A percentile compares a stretch with the other conserved stretches of the same genome.
Evolutionary conservation across 495 filamentous ascomycete genomes (phyloP).

Genomic region (Penicillium manginii): DNA sequence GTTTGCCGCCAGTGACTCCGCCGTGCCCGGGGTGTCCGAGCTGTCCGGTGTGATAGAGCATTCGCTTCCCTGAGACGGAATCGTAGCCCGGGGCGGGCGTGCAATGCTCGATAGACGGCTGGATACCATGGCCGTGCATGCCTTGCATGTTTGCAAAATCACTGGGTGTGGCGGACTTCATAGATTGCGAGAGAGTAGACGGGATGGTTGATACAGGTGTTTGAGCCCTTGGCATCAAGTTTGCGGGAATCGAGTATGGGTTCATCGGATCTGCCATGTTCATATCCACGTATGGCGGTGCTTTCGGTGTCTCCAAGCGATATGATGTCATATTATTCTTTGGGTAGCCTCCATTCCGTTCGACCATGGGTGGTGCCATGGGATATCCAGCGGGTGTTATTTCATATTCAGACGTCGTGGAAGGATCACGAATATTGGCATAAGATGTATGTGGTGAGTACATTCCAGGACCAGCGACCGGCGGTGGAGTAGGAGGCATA

Average conservation of each 20-base stretch:
- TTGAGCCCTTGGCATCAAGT: slow-evolving; percentile 27
- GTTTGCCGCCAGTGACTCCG: slow-evolving; percentile 26
- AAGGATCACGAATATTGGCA: slow-evolving; percentile 45
- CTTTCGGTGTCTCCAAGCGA: slow-evolving; percentile 36
- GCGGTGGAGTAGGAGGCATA: slow-evolving; percentile 50
- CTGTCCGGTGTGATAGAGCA: slow-evolving; percentile 39
- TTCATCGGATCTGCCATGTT: slow-evolving; percentile 31
- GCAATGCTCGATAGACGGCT: slow-evolving; percentile 29
- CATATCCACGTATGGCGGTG: slow-evolving; percentile 30
- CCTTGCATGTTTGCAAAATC: slow-evolving; percentile 25
- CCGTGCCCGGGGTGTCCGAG: slow-evolving; percentile 1
- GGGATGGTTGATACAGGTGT: slow-evolving; percentile 23
- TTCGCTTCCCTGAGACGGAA: slow-evolving; percentile 29
- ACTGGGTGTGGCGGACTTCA: slow-evolving; percentile 24
- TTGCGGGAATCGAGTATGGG: slow-evolving; percentile 32
- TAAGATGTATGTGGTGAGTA: slow-evolving; percentile 50
- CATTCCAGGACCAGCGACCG: slow-evolving; percentile 43
- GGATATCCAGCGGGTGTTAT: slow-evolving; percentile 34
- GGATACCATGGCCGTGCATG: not conserved
- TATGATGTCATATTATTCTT: slow-evolving; percentile 35
- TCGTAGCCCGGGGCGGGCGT: slow-evolving; percentile 33
- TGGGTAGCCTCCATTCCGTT: slow-evolving; percentile 30
- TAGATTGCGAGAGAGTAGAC: slow-evolving; percentile 24
- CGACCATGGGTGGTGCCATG: slow-evolving; percentile 30
- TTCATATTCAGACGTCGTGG: slow-evolving; percentile 42